Conservation (phyloP, 805 yeast genomes). For the Wickerhamomyces bovis region DNA sequence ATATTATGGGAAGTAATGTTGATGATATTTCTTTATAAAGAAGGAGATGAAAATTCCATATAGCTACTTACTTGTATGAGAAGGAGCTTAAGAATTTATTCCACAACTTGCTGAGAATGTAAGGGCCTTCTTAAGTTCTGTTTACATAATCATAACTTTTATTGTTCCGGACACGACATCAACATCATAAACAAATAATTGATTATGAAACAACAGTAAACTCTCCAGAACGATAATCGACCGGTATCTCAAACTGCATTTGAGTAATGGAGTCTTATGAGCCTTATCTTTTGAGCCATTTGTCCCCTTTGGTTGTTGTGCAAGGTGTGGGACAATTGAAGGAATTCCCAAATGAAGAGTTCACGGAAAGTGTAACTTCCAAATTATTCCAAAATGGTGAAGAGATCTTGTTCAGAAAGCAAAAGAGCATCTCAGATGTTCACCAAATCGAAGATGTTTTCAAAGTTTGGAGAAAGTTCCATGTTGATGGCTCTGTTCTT, state of each 20-base stretch:
- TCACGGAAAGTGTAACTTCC: neutral
- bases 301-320: constrained; percentile 34
- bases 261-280: constrained; percentile 35
- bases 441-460: constrained; percentile 21
- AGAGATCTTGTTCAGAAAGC: constrained; percentile 12
- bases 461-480: constrained; percentile 25
- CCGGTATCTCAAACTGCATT: neutral
- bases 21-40: no score
- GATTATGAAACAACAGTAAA: no score
- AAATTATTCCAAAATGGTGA: neutral
- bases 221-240: neutral
- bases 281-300: constrained; percentile 26
- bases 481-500: constrained; percentile 19
- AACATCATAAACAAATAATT: neutral
- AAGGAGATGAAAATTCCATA: no score
- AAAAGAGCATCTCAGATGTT: neutral
- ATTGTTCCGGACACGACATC: neutral
- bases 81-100: no score
- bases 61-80: no score
- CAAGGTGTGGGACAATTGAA: constrained; percentile 33
- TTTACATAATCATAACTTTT: neutral
- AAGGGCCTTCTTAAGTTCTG: no score
- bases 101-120: no score
- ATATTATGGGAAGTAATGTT: no score
- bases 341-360: constrained; percentile 5